These are phyloP conservation scores for Eucalyptus shirleyi DNA, from an alignment of 345 rosid species.

Conservation along the genomic window DNA sequence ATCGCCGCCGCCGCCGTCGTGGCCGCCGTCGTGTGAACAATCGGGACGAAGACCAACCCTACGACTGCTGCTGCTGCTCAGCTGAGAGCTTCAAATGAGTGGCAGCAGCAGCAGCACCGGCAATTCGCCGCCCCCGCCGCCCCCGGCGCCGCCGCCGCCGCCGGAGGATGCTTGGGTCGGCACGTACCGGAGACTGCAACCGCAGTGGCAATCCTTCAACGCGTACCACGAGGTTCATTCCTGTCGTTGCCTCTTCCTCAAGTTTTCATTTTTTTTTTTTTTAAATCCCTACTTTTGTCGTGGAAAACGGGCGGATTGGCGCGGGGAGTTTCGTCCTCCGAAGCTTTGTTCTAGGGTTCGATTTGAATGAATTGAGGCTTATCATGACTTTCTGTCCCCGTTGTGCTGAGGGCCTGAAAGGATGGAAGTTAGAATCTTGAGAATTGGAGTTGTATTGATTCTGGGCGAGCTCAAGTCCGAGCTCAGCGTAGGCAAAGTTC, in stretches of 20 bases:
- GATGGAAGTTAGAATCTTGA: neutral
- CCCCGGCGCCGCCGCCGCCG: slow-evolving; percentile 14
- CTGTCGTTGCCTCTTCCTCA: neutral
- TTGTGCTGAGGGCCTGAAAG: neutral
- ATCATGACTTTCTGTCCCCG: neutral
- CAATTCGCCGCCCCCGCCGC: neutral
- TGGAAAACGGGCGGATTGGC: neutral
- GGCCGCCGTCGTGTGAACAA: neutral
- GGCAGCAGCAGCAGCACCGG: neutral
- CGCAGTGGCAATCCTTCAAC: slow-evolving; percentile 43
- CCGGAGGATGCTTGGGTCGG: slow-evolving; percentile 53
- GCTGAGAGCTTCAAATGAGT: neutral
- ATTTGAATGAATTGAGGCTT: neutral
- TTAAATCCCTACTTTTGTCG: neutral
- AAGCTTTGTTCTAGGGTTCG: neutral
- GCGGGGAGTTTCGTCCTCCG: neutral
- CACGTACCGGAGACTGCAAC: slow-evolving; percentile 30
- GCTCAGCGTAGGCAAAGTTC: neutral
- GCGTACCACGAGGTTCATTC: slow-evolving; percentile 35
- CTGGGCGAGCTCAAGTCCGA: neutral
- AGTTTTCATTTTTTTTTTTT: neutral
- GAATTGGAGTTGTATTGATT: neutral
- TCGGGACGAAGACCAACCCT: neutral
- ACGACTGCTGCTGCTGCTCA: neutral
- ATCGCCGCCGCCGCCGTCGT: neutral